Conservation (phyloP, 768 basidiomycete species). For the Hortiboletus flavorubellus region DNA sequence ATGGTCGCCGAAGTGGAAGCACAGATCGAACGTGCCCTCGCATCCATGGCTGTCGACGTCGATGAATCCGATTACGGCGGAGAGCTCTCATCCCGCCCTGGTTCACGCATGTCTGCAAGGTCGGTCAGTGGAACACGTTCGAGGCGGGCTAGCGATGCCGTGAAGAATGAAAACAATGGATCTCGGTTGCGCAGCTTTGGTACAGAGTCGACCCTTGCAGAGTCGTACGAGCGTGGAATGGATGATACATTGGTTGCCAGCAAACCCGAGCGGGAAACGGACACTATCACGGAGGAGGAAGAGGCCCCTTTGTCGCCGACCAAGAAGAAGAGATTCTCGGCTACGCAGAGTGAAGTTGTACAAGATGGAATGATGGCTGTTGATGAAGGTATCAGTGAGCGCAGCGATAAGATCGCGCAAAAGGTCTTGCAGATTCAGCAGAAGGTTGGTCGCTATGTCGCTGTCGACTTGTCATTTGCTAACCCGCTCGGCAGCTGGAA, state of each 20-base stretch:
- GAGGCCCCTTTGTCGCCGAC: slow-evolving; percentile 37
- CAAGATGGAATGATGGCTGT: slow-evolving; percentile 86
- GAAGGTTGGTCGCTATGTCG: slow-evolving; percentile 58
- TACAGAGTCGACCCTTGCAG: slow-evolving; percentile 79
- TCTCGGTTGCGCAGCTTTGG: slow-evolving; percentile 63
- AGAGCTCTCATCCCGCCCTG: slow-evolving; percentile 57
- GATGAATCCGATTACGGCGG: slow-evolving; percentile 67
- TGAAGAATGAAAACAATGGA: slow-evolving; percentile 33
- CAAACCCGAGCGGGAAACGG: slow-evolving; percentile 44
- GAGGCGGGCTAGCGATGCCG: slow-evolving; percentile 58
- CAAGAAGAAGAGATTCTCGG: slow-evolving; percentile 79
- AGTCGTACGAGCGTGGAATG: slow-evolving; percentile 51
- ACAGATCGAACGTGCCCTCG: slow-evolving; percentile 84
- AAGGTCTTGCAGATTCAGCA: slow-evolving; percentile 88
- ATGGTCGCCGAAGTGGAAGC: slow-evolving; percentile 94
- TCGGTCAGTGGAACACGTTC: slow-evolving; percentile 47
- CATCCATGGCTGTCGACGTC: slow-evolving; percentile 79
- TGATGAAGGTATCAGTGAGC: slow-evolving; percentile 78
- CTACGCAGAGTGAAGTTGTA: slow-evolving; percentile 55
- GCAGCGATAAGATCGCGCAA: slow-evolving; percentile 83
- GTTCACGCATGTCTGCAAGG: slow-evolving; percentile 63
- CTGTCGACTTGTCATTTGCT: not conserved
- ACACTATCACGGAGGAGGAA: slow-evolving; percentile 60
- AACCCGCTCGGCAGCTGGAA: slow-evolving; percentile 56
- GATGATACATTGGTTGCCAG: slow-evolving; percentile 35